Evolutionary conservation across 202 grass and related monocot genomes (phyloP), one percentile per base, ranked within the genome.

Genomic region (Alloteropsis angusta): DNA sequence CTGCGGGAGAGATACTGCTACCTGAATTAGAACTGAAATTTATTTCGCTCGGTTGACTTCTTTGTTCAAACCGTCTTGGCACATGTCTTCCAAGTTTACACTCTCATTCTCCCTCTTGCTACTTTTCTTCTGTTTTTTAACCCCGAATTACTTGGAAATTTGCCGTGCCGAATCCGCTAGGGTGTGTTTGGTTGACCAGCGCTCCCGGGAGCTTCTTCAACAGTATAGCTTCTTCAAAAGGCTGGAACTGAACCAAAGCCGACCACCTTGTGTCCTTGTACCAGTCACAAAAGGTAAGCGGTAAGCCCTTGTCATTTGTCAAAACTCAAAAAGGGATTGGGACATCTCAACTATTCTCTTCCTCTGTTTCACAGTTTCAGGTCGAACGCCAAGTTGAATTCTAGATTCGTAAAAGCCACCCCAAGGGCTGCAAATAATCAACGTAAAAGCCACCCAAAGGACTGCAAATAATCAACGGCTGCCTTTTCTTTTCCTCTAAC

Each of bases 121-220:
- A 17, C 5, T 41, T 30, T 15, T 22, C 39, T 28, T 32, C 2
- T 42, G 14, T 52, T 30, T n/a, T n/a, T n/a, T n/a, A n/a, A n/a
- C 28, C 28, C 28, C 35, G 52, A 26, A 7, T 5, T 38, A n/a
- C 17, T 2, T 36, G 3, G 15, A 22, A 48, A 4, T 25, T 13
- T 36, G 7, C 17, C n/a, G 41, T 22, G 60, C 50, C 15, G 3
- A 30, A 5, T 16, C 36, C 14, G 55, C 75, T 4, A 41, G n/a
- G n/a, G n/a, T n/a, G n/a, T n/a, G n/a, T n/a, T n/a, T n/a, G n/a
- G 68, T 68, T 80, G 77, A 75, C 83, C 60, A 39, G 3, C 60
- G 8, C 9, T 28, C 52, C 2, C 7, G 5, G 12, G 59, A 17
- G 59, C 59, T 10, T 28, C 49, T 65, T 54, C 65, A 25, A 21